Evolutionary conservation across 78 protist species (phyloP).

Genomic region (Creolimax fragrantissima): DNA sequence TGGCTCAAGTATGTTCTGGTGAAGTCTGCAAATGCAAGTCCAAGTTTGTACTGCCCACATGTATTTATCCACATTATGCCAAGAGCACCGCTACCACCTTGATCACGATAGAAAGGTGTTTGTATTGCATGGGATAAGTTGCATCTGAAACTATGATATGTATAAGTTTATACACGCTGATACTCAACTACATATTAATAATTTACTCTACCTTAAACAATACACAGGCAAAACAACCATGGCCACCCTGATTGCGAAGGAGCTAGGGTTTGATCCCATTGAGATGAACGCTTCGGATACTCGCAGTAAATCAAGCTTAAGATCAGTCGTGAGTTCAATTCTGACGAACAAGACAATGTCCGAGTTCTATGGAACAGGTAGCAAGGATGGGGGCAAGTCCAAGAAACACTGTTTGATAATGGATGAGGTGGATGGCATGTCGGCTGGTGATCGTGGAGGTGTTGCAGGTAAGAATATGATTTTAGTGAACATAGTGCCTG

Average conservation of each 20-base stretch:
- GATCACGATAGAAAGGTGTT: too few species aligned
- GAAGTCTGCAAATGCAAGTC: too few species aligned
- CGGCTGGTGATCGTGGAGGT: constrained; percentile 95
- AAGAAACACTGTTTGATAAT: constrained; percentile 52
- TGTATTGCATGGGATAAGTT: too few species aligned
- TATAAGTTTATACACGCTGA: too few species aligned
- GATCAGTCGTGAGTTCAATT: not conserved
- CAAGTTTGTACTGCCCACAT: too few species aligned
- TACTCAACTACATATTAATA: too few species aligned
- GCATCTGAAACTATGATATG: too few species aligned
- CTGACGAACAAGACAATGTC: constrained; percentile 35
- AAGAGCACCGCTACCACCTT: too few species aligned
- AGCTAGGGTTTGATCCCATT: constrained; percentile 58
- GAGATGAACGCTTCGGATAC: constrained; percentile 93
- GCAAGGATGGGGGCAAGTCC: not conserved
- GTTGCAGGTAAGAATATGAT: constrained; percentile 58
- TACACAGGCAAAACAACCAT: constrained; percentile 77
- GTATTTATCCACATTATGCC: too few species aligned
- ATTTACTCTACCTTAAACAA: too few species aligned
- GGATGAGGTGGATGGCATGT: constrained; percentile 97
- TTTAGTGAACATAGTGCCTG: too few species aligned
- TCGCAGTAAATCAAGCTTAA: constrained; percentile 61
- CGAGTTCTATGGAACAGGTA: constrained; percentile 25
- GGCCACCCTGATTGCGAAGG: constrained; percentile 46
- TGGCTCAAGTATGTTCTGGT: too few species aligned